phyloP scores from a whole-genome alignment of 129 eudicot genomes.

The Artemisia argyi region DNA sequence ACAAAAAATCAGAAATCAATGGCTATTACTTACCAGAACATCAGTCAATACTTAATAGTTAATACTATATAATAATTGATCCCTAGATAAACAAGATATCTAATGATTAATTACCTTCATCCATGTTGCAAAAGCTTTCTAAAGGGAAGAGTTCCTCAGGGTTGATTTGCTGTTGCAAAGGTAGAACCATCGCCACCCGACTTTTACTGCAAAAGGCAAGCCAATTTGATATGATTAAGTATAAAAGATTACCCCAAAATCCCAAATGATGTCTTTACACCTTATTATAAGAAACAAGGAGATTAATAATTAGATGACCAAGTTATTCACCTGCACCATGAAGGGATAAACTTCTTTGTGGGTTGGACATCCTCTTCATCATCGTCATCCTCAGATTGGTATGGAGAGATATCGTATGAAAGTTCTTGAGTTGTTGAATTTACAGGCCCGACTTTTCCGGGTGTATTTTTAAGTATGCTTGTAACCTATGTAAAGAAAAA shows the following conservation, averaged over 20 bases:
- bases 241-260: neutral
- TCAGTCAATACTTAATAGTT: no score
- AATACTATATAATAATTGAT: neutral
- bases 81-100: neutral
- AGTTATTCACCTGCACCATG: constrained; percentile 84
- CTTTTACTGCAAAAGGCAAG: constrained; percentile 61
- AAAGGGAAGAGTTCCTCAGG: constrained; percentile 64
- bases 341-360: constrained; percentile 65
- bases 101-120: constrained; percentile 63
- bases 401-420: constrained; percentile 94
- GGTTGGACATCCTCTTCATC: constrained; percentile 73
- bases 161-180: constrained; percentile 49
- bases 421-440: constrained; percentile 41
- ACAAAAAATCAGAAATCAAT: constrained; percentile 12
- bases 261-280: neutral
- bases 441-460: constrained; percentile 27
- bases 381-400: constrained; percentile 75
- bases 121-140: constrained; percentile 71
- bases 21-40: neutral
- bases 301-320: neutral
- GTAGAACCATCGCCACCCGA: constrained; percentile 49
- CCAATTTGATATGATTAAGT: neutral
- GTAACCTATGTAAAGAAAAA: constrained; percentile 33
- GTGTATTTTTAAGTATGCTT: constrained; percentile 38
- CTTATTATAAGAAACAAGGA: neutral